phyloP scores from a whole-genome alignment of 2,329 filamentous ascomycete species.

The Phaeophleospora eucalypticola region DNA sequence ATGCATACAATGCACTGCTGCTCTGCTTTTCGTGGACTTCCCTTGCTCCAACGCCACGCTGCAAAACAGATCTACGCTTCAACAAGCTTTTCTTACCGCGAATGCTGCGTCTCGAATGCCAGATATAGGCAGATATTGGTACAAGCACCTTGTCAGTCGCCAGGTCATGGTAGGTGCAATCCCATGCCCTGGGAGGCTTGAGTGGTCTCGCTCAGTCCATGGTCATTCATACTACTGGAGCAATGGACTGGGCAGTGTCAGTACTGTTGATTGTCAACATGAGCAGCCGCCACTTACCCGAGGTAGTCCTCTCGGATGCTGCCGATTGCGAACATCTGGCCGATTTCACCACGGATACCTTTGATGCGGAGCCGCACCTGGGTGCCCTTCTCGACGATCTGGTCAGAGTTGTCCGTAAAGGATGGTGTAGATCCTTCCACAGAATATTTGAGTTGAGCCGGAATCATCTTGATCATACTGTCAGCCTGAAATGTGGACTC shows the following conservation, averaged over 20 bases:
- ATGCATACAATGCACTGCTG: not conserved
- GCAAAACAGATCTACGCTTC: not conserved
- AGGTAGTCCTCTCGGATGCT: constrained; percentile 76
- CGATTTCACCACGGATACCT: constrained; percentile 87
- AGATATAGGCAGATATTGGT: not conserved
- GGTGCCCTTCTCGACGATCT: constrained; percentile 87
- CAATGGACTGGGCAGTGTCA: not conserved
- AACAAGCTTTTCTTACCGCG: no score
- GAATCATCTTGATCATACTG: constrained; percentile 66
- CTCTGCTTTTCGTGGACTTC: not conserved
- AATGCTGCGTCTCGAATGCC: no score
- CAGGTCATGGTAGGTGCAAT: no score
- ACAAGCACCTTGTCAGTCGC: not conserved
- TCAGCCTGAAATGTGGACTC: constrained; percentile 6
- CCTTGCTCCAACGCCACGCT: not conserved
- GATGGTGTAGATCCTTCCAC: constrained; percentile 94
- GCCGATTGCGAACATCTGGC: constrained; percentile 93
- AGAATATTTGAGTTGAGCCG: constrained; percentile 87
- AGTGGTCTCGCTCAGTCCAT: not conserved
- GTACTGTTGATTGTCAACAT: not conserved
- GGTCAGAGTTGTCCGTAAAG: constrained; percentile 91
- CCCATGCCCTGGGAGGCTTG: no score
- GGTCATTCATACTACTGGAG: not conserved
- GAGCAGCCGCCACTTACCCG: constrained; percentile 23
- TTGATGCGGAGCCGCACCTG: constrained; percentile 93